Base-by-base conservation (phyloP, 78 protist genomes). In the Capsaspora owczarzaki region DNA sequence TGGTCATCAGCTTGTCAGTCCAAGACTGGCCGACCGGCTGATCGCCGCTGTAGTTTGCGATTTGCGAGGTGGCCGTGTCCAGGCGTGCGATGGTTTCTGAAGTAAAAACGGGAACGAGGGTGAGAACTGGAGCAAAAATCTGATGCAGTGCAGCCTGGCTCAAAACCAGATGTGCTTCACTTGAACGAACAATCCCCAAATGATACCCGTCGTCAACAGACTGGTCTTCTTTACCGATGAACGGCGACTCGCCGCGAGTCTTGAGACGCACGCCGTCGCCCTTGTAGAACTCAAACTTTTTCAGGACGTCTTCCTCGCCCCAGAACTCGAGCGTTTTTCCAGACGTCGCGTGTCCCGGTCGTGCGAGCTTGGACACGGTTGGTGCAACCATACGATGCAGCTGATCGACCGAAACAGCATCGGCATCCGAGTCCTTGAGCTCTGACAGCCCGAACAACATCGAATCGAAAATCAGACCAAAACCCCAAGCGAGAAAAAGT, bases 1-100 rank as follows among this genome's bases (percentile, higher is more conserved):
- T 63, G 72, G 3, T 41, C 72, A 63, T 63, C 6, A 63, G 6
- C 72, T 63, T 63, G 72, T 63, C 72, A 16, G 72, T 63, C 72
- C 72, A 63, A 35, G 72, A 35, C 72, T 8, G 1, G 43, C 72
- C 72, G 25, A 35, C 72, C 19, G 35, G 35, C 72, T 35, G 8
- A 25, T 63, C 72, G 72, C 72, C 72, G 25, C 72, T 63, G n/a
- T 25, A 56, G 66, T 56, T 56, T 3, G 66, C 25, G 66, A 56
- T 16, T 2, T 25, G 66, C 33, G 33, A 25, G 66, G 33, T 56
- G 66, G 12, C 33, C n/a, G 66, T 29, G n/a, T 56, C 66, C 35
- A 56, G 66, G n/a, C 66, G 66, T 2, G 25, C 66, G n/a, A 56
- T 16, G 4, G 25, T 16, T 29, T 56, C 66, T 56, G 66, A 16